Evolutionary conservation across 1,139 yeast species (phyloP).

Genomic region (Protomyces lactucae-debilis): DNA sequence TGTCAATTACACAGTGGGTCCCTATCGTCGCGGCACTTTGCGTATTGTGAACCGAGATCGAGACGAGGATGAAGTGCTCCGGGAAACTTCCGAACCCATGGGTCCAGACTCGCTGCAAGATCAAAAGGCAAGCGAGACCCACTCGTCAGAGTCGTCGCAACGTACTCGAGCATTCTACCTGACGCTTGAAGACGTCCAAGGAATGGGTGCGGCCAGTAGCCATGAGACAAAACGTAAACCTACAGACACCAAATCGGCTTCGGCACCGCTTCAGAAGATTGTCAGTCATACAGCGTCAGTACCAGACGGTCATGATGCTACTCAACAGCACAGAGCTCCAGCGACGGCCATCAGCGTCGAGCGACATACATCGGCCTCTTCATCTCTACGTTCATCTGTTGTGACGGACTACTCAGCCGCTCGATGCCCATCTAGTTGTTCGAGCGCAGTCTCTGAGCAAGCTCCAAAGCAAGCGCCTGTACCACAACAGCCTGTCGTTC

Average conservation of each 20-base stretch:
- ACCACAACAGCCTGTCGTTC: too few species aligned
- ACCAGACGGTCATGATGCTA: too few species aligned
- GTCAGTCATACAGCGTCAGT: too few species aligned
- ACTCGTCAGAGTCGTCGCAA: not conserved
- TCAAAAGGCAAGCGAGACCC: not conserved
- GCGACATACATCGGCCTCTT: not conserved
- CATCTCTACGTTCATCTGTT: not conserved
- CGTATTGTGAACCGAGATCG: not conserved
- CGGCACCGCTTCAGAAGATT: not conserved
- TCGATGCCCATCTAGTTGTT: not conserved
- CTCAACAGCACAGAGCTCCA: too few species aligned
- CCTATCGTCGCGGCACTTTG: not conserved
- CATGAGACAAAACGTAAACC: too few species aligned
- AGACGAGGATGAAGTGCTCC: not conserved
- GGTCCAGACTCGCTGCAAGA: not conserved
- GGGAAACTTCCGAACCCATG: not conserved
- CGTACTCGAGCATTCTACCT: too few species aligned
- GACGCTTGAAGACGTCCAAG: too few species aligned
- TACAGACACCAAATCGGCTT: not conserved
- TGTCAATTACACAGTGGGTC: not conserved
- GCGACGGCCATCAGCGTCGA: not conserved
- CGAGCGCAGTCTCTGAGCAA: not conserved
- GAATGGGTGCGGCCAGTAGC: too few species aligned
- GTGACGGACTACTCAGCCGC: not conserved
- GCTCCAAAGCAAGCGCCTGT: too few species aligned